Conservation (phyloP, 1,284 basidiomycete genomes). For the Amylostereum areolatum region DNA sequence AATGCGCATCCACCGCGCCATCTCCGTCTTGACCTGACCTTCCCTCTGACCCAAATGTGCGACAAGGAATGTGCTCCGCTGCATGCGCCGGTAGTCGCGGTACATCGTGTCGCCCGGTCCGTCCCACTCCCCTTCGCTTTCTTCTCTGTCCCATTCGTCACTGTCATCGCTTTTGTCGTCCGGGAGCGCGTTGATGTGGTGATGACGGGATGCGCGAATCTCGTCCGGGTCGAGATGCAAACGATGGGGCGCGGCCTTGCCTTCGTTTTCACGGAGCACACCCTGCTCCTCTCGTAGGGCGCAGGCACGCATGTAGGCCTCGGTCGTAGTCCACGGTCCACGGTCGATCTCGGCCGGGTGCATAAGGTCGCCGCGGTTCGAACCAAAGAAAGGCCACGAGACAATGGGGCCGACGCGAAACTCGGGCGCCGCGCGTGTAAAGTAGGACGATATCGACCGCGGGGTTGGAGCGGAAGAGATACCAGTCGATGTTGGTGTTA, state of each 20-base stretch:
- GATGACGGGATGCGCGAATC: constrained; percentile 61
- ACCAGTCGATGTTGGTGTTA: constrained; percentile 19
- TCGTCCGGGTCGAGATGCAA: constrained; percentile 75
- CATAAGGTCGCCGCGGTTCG: constrained; percentile 62
- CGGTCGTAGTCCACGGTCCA: constrained; percentile 62
- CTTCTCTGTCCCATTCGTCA: constrained; percentile 69
- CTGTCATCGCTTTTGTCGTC: constrained; percentile 65
- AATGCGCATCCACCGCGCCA: constrained; percentile 57
- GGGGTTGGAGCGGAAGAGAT: background rate
- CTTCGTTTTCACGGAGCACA: constrained; percentile 68
- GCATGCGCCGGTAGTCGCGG: constrained; percentile 70
- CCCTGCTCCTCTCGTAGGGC: constrained; percentile 58
- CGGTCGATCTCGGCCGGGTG: constrained; percentile 67
- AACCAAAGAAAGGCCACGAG: constrained; percentile 84
- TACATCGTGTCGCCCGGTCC: constrained; percentile 71
- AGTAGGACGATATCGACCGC: background rate
- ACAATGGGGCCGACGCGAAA: constrained; percentile 73
- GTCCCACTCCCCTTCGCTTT: constrained; percentile 72
- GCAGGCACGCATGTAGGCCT: constrained; percentile 58
- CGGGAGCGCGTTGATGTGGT: constrained; percentile 54
- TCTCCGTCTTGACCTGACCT: constrained; percentile 56
- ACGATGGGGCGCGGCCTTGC: constrained; percentile 63
- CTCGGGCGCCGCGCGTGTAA: constrained; percentile 20
- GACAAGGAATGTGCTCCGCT: constrained; percentile 68
- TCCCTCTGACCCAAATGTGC: constrained; percentile 61